Evolutionary conservation across 768 basidiomycete species (phyloP).

Genomic region (Stropharia rugosoannulata): DNA sequence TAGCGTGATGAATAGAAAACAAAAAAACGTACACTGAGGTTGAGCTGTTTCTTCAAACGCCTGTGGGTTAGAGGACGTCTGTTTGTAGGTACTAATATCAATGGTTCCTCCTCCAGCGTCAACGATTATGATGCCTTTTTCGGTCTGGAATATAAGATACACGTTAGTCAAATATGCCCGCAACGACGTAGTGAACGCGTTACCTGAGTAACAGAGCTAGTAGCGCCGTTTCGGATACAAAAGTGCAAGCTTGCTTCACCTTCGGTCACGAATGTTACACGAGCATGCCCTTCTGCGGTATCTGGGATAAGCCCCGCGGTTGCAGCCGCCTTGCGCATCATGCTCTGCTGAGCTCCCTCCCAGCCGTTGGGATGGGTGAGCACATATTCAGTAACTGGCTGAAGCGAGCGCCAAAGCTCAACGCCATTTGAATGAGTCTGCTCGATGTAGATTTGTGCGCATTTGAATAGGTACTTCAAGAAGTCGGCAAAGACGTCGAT

Average conservation of each 20-base stretch:
- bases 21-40: constrained; percentile 33
- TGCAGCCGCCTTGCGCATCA: constrained; percentile 54
- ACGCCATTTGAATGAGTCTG: constrained; percentile 44
- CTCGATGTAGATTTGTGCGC: constrained; percentile 44
- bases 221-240: constrained; percentile 47
- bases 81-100: constrained; percentile 57
- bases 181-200: not conserved
- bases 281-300: constrained; percentile 33
- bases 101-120: constrained; percentile 67
- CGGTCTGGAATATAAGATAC: constrained; percentile 26
- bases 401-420: constrained; percentile 44
- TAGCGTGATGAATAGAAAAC: not conserved
- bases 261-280: constrained; percentile 59
- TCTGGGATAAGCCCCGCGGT: constrained; percentile 49
- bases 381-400: constrained; percentile 45
- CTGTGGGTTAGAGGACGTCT: constrained; percentile 23
- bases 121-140: constrained; percentile 50
- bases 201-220: constrained; percentile 35
- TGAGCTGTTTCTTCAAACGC: constrained; percentile 49
- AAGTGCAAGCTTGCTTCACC: constrained; percentile 64
- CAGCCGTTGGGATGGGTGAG: constrained; percentile 67
- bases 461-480: constrained; percentile 44
- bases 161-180: not conserved
- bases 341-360: constrained; percentile 57
- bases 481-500: constrained; percentile 50